Conservation (phyloP, 1,284 basidiomycete genomes). For the Apiotrichum laibachii region DNA sequence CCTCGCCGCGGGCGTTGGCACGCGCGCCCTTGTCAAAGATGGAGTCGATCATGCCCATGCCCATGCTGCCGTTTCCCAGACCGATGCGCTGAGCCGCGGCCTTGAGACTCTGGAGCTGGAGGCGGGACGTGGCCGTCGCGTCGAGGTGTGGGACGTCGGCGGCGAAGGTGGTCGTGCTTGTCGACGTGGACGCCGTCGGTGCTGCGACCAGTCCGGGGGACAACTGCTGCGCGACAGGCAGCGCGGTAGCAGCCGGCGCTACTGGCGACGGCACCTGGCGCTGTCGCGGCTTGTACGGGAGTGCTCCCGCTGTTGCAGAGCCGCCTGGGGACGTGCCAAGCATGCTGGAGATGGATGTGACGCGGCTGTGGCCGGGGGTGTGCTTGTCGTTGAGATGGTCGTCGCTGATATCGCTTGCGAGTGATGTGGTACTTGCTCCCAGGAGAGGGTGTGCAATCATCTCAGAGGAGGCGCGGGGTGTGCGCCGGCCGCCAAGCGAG, state of each 20-base stretch:
- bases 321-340: neutral
- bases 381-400: neutral
- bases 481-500: slow-evolving; percentile 25
- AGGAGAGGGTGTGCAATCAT: slow-evolving; percentile 44
- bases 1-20: slow-evolving; percentile 59
- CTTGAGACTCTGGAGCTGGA: slow-evolving; percentile 76
- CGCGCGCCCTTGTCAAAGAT: slow-evolving; percentile 65
- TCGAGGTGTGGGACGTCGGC: neutral
- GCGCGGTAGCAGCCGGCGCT: neutral
- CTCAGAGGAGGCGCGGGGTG: slow-evolving; percentile 18
- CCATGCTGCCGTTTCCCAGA: slow-evolving; percentile 65
- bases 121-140: slow-evolving; percentile 37
- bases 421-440: slow-evolving; percentile 22
- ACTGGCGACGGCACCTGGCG: neutral
- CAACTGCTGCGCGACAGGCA: slow-evolving; percentile 1
- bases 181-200: slow-evolving; percentile 8
- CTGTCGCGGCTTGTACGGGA: slow-evolving; percentile 19
- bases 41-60: slow-evolving; percentile 80
- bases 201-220: slow-evolving; percentile 6
- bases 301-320: neutral
- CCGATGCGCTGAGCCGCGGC: slow-evolving; percentile 72
- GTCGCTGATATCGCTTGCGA: neutral
- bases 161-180: slow-evolving; percentile 29
- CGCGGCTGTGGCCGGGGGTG: neutral
- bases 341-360: neutral